Evolutionary conservation across 2,329 filamentous ascomycete genomes (phyloP).

Genomic region (Coniochaeta sp.): DNA sequence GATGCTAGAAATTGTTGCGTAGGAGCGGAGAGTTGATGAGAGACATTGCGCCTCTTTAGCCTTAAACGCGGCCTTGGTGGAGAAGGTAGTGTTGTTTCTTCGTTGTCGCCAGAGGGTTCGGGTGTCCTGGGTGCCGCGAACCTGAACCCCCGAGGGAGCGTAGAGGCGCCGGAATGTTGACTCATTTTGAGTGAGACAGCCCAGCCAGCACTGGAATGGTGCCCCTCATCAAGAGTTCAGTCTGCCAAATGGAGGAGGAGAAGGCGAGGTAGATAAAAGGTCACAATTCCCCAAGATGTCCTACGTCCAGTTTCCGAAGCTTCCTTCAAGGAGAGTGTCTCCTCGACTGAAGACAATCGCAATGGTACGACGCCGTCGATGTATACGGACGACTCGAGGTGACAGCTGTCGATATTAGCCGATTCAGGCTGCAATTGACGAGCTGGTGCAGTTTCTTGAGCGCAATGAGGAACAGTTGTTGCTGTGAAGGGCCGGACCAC

Average conservation of each 20-base stretch:
- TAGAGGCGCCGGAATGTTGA: constrained; percentile 35
- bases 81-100: constrained; percentile 34
- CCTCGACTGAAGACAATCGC: background rate
- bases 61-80: constrained; percentile 46
- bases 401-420: too few relatives aligned
- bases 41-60: constrained; percentile 47
- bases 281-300: background rate
- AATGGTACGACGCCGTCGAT: background rate
- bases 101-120: constrained; percentile 34
- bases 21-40: constrained; percentile 43
- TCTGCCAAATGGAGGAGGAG: background rate
- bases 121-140: constrained; percentile 40
- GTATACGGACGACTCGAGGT: background rate
- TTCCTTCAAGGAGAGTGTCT: background rate
- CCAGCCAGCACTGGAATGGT: background rate
- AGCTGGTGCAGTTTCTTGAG: background rate
- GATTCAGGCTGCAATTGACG: background rate
- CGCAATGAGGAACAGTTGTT: background rate
- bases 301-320: background rate
- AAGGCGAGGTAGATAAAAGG: background rate
- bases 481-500: background rate
- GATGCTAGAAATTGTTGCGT: constrained; percentile 62
- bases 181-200: constrained; percentile 31
- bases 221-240: background rate
- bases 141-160: constrained; percentile 35